These are phyloP conservation scores for Clitopilus hobsonii DNA, from an alignment of 768 basidiomycete species.

Conservation along the genomic window DNA sequence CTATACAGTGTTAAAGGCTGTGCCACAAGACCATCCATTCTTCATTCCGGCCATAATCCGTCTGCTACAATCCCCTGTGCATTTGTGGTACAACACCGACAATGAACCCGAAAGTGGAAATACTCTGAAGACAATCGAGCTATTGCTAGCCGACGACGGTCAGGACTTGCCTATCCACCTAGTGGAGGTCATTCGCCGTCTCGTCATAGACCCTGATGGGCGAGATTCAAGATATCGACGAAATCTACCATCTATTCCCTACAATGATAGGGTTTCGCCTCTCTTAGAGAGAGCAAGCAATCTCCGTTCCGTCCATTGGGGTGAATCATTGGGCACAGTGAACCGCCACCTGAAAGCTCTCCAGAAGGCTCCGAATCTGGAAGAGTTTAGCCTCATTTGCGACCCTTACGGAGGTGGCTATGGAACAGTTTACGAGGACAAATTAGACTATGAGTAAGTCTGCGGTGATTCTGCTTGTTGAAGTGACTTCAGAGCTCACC, in stretches of 20 bases:
- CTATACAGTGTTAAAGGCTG: neutral
- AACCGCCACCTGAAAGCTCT: neutral
- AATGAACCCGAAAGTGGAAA: neutral
- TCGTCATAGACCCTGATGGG: neutral
- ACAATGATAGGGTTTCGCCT: neutral
- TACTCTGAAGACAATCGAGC: neutral
- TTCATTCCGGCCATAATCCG: neutral
- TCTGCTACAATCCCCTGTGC: neutral
- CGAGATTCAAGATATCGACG: neutral
- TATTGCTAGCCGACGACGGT: neutral
- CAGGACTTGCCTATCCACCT: neutral
- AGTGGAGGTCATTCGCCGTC: neutral
- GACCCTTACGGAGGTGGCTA: neutral
- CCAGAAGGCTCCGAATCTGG: neutral
- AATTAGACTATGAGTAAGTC: neutral
- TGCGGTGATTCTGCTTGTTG: neutral
- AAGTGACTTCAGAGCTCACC: neutral
- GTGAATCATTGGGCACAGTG: neutral
- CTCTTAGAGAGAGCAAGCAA: neutral
- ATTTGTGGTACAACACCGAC: neutral
- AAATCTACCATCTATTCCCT: neutral
- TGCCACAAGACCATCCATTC: neutral
- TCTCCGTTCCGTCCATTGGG: neutral
- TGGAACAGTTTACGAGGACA: neutral
- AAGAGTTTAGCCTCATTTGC: neutral